These are phyloP conservation scores for Epichloe typhina DNA, from an alignment of 2,329 filamentous ascomycete species.

Conservation along the genomic window DNA sequence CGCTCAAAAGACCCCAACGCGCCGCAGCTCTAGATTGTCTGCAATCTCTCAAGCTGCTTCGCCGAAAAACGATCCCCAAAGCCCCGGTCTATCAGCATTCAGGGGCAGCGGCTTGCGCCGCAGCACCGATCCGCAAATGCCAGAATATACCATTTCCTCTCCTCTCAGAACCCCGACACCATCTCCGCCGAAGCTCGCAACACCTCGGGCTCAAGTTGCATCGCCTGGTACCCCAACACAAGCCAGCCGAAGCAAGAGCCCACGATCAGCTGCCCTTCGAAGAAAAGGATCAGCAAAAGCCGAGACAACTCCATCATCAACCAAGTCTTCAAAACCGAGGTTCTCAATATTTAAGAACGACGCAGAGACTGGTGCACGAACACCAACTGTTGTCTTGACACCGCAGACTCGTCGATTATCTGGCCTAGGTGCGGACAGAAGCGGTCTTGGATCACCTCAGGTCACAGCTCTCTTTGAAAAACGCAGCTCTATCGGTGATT, in stretches of 20 bases:
- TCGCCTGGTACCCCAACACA: background rate
- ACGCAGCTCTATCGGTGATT: conserved; percentile 57
- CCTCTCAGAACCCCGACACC: conserved; percentile 11
- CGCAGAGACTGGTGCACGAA: conserved; percentile 39
- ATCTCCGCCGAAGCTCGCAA: conserved; percentile 13
- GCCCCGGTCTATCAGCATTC: conserved; percentile 41
- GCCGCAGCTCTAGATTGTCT: conserved; percentile 8
- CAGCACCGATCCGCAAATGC: conserved; percentile 27
- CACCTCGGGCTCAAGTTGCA: conserved; percentile 6
- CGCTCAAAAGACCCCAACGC: conserved; percentile 10
- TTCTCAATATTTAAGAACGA: conserved; percentile 40
- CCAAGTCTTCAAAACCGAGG: conserved; percentile 15
- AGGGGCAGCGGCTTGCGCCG: conserved; percentile 35
- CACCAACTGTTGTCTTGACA: conserved; percentile 50
- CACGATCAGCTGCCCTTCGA: conserved; percentile 7
- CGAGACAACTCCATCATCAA: conserved; percentile 9
- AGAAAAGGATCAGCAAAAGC: conserved; percentile 4
- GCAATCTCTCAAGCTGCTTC: conserved; percentile 16
- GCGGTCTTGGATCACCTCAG: conserved; percentile 62
- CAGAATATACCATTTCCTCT: conserved; percentile 8
- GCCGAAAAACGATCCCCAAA: conserved; percentile 27
- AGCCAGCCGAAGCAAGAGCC: conserved; percentile 6
- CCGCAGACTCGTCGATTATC: conserved; percentile 40
- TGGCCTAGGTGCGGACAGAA: conserved; percentile 55
- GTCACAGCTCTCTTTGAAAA: conserved; percentile 59